Evolutionary conservation across 352 stramenopile species (phyloP), one percentile per base, ranked within the genome.

Genomic region (Pythium volutum): DNA sequence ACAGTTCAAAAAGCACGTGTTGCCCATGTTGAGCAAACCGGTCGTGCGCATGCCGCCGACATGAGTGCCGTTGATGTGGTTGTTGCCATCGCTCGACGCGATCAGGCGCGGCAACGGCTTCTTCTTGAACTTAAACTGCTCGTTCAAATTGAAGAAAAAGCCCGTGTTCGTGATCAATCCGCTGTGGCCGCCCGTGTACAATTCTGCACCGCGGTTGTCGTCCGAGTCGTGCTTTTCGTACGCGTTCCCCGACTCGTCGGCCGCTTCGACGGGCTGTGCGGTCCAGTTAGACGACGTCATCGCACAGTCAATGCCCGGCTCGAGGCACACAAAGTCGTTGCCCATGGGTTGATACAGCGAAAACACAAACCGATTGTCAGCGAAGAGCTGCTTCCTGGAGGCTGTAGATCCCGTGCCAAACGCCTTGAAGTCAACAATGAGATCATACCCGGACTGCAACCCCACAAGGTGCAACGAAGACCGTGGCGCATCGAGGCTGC

Each of bases 1-100:
- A 23, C 81, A 90, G 69, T 95, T 96, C 73, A 96, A 88, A 46
- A 94, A 96, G 67, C 87, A 96, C 4, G 87, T 95, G 59, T 96
- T 96, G 43, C 87, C 87, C 67, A 96, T 75, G 54, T 96, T 96
- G 16, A 88, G 55, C 11, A 92, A 61, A 1, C 83, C 80, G 0
- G 83, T 92, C 0, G 80, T 79, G 20, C 80, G 79, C 23, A 92
- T 43, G 2, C 77, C 81, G 22, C 61, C 55, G 11, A 39, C 41
- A 38, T 54, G 36, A 2, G 46, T 18, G 15, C 25, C 25, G 9
- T 34, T 36, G 20, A 1, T 36, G 31, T n/a, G n/a, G n/a, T 36
- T 43, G 12, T 15, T 4, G 2, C 45, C 52, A 12, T 41, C 51
- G 6, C 53, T 46, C 42, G 79, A 58, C 5, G 56, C 36, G 20